phyloP scores from a whole-genome alignment of 805 yeast species.

The Lipomyces japonicus region DNA sequence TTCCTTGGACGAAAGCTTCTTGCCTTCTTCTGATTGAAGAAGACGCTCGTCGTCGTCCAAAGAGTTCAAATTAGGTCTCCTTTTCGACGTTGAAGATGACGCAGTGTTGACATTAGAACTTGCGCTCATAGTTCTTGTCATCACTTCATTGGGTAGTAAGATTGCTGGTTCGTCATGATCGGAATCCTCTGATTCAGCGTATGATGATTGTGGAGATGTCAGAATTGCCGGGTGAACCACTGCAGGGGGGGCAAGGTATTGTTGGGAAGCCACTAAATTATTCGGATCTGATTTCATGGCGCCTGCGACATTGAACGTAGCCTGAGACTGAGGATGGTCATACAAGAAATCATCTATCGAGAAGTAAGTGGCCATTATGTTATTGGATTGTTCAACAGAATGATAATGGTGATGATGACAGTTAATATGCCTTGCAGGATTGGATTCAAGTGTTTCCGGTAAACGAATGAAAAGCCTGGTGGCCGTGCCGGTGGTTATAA shows the following conservation, averaged over 20 bases:
- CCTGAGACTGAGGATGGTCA: no score
- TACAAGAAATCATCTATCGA: conserved; percentile 4
- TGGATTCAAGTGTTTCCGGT: no score
- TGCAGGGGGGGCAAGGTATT: neutral
- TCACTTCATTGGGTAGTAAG: neutral
- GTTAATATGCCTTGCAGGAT: no score
- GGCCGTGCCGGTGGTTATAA: no score
- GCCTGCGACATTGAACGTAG: no score
- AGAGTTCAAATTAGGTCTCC: no score
- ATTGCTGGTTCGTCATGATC: neutral
- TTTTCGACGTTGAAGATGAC: no score
- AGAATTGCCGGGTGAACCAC: neutral
- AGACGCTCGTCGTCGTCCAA: conserved; percentile 36
- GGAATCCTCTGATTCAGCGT: neutral
- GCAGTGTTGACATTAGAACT: neutral
- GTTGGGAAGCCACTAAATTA: no score
- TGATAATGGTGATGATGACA: no score
- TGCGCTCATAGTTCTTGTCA: neutral
- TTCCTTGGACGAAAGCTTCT: conserved; percentile 32
- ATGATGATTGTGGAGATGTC: neutral
- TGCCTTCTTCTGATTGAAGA: conserved; percentile 33
- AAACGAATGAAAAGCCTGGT: no score
- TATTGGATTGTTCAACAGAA: no score
- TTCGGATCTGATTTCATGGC: no score
- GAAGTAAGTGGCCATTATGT: neutral